Percentiles rank a stretch among this genome's conserved stretches.
Evolutionary conservation across 768 basidiomycete species (phyloP).

Genomic region (Russula ochroleuca): DNA sequence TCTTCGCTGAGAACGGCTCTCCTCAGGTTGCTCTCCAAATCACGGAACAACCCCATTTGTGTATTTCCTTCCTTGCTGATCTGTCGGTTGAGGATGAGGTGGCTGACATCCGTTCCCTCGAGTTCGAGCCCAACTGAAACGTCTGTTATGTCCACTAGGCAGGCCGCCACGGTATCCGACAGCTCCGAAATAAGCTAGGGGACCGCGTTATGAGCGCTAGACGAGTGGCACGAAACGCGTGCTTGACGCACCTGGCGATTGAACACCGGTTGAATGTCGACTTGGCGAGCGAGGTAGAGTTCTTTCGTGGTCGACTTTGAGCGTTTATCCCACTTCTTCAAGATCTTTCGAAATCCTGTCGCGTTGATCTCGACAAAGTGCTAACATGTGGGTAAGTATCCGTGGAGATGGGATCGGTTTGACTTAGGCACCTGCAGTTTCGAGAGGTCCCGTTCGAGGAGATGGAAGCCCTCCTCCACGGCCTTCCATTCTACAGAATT

Average conservation of each 20-base stretch:
- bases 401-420: slow-evolving; percentile 15
- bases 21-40: slow-evolving; percentile 83
- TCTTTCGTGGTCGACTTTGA: slow-evolving; percentile 95
- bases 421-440: slow-evolving; percentile 75
- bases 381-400: slow-evolving; percentile 39
- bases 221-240: slow-evolving; percentile 1
- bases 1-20: slow-evolving; percentile 69
- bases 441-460: slow-evolving; percentile 89
- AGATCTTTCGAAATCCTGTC: slow-evolving; percentile 92
- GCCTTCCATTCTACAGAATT: slow-evolving; percentile 91
- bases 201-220: neutral
- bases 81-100: slow-evolving; percentile 65
- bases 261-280: slow-evolving; percentile 98
- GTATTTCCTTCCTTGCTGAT: slow-evolving; percentile 57
- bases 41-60: slow-evolving; percentile 71
- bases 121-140: slow-evolving; percentile 69
- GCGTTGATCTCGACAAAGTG: slow-evolving; percentile 98
- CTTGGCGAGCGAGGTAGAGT: slow-evolving; percentile 90
- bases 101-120: slow-evolving; percentile 72
- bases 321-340: slow-evolving; percentile 98
- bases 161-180: slow-evolving; percentile 85
- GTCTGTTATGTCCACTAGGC: slow-evolving; percentile 74
- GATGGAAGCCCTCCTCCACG: slow-evolving; percentile 91
- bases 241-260: slow-evolving; percentile 75
- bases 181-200: slow-evolving; percentile 87